Percentiles rank a stretch among this genome's conserved stretches.
These are phyloP conservation scores for Nemania abortiva DNA, from an alignment of 2,329 filamentous ascomycete species.

Conservation along the genomic window DNA sequence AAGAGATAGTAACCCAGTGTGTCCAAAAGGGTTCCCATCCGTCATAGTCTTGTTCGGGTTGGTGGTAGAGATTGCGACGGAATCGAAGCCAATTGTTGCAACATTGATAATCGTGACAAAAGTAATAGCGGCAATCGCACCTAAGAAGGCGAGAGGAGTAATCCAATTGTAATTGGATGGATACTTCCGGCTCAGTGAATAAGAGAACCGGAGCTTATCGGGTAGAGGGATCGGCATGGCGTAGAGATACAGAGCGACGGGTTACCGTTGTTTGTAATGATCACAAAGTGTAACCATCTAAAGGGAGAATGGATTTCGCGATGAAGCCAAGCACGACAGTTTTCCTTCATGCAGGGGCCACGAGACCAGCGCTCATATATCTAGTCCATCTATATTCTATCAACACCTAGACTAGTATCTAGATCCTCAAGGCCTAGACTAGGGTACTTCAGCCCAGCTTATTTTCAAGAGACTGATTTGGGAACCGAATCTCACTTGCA, in stretches of 20 bases:
- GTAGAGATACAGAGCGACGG: neutral
- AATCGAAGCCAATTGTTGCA: slow-evolving; percentile 22
- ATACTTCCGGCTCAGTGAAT: slow-evolving; percentile 34
- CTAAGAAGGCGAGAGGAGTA: slow-evolving; percentile 37
- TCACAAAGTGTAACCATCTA: neutral
- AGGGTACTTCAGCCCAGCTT: slow-evolving; percentile 5
- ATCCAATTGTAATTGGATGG: slow-evolving; percentile 42
- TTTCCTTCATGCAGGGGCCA: neutral
- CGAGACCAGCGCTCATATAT: neutral
- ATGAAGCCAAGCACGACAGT: neutral
- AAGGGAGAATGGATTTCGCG: neutral
- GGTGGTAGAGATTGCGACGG: slow-evolving; percentile 18
- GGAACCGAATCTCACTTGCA: neutral
- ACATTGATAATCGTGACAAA: slow-evolving; percentile 35
- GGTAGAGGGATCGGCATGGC: neutral
- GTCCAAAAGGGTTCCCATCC: neutral
- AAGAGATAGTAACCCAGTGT: neutral
- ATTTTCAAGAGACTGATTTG: neutral
- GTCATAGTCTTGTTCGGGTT: neutral
- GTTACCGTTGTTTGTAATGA: neutral
- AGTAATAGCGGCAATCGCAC: slow-evolving; percentile 33
- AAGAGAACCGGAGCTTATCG: slow-evolving; percentile 28
- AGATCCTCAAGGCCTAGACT: neutral
- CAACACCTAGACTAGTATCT: neutral
- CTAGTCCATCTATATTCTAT: neutral